phyloP scores from a whole-genome alignment of 2,329 filamentous ascomycete genomes.

The Fusarium newnesense region DNA sequence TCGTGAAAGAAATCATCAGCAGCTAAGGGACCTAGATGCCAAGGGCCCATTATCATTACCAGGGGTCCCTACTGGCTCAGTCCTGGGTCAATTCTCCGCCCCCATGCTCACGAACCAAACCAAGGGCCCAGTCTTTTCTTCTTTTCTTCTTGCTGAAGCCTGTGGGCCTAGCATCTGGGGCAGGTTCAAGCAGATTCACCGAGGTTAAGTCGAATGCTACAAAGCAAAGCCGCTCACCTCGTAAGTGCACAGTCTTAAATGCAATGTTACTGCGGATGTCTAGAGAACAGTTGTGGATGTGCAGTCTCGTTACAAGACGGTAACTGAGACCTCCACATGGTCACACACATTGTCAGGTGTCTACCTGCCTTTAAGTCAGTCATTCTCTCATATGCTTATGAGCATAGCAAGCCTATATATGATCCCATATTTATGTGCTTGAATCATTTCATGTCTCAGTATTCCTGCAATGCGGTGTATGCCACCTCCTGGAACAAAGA shows the following conservation, averaged over 20 bases:
- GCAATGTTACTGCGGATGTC: background rate
- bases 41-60: conserved; percentile 24
- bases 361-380: background rate
- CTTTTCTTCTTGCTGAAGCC: conserved; percentile 16
- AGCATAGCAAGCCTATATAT: conserved; percentile 23
- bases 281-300: background rate
- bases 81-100: conserved; percentile 22
- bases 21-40: conserved; percentile 25
- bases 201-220: conserved; percentile 35
- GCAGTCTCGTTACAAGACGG: conserved; percentile 4
- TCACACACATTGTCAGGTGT: conserved; percentile 5
- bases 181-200: conserved; percentile 35
- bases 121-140: conserved; percentile 25
- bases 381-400: conserved; percentile 19
- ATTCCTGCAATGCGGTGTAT: background rate
- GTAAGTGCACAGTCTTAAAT: background rate
- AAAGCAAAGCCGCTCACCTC: background rate
- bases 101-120: conserved; percentile 19
- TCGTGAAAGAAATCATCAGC: conserved; percentile 21
- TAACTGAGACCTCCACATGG: conserved; percentile 2
- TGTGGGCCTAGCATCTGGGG: conserved; percentile 11
- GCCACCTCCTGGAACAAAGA: background rate
- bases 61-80: conserved; percentile 23
- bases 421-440: conserved; percentile 29
- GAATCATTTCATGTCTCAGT: conserved; percentile 4